Percentiles rank a stretch among this genome's conserved stretches.
phyloP scores from a whole-genome alignment of 768 basidiomycete species.

The Rhizopogon vesiculosus region DNA sequence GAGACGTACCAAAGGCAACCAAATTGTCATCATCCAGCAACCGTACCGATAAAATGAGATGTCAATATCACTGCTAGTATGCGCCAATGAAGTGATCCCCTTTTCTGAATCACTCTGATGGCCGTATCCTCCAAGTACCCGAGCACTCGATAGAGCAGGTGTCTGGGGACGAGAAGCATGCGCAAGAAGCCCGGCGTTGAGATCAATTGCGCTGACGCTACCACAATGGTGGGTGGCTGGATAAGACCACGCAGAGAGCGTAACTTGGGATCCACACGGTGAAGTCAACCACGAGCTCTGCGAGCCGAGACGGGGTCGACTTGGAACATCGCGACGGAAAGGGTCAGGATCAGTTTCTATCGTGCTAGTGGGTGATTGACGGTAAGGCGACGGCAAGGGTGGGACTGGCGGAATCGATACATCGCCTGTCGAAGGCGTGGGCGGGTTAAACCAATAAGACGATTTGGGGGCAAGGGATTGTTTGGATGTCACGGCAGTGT shows the following conservation, averaged over 20 bases:
- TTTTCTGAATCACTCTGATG: conserved; percentile 57
- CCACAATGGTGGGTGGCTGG: conserved; percentile 37
- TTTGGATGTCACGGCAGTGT: conserved; percentile 23
- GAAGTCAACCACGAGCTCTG: conserved; percentile 76
- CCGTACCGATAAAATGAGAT: conserved; percentile 50
- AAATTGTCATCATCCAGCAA: conserved; percentile 64
- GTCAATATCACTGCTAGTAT: conserved; percentile 44
- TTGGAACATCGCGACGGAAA: conserved; percentile 53
- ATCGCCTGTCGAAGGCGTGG: conserved; percentile 38
- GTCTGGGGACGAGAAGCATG: conserved; percentile 42
- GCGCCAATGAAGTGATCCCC: conserved; percentile 41
- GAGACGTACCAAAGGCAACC: conserved; percentile 61
- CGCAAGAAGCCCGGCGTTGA: conserved; percentile 37
- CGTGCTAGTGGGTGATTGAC: conserved; percentile 38
- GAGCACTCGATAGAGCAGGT: conserved; percentile 51
- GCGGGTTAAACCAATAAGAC: conserved; percentile 56
- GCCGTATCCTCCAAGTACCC: conserved; percentile 67
- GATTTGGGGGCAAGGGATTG: conserved; percentile 43
- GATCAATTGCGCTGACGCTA: conserved; percentile 37
- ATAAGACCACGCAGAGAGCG: conserved; percentile 67
- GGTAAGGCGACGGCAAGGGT: conserved; percentile 54
- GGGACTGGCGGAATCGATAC: conserved; percentile 50
- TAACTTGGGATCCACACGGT: conserved; percentile 49
- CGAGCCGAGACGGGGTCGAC: conserved; percentile 51
- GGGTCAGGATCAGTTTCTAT: conserved; percentile 53